Conservation (phyloP, 2,329 filamentous ascomycete genomes). For the Aspergillus ibericus region DNA sequence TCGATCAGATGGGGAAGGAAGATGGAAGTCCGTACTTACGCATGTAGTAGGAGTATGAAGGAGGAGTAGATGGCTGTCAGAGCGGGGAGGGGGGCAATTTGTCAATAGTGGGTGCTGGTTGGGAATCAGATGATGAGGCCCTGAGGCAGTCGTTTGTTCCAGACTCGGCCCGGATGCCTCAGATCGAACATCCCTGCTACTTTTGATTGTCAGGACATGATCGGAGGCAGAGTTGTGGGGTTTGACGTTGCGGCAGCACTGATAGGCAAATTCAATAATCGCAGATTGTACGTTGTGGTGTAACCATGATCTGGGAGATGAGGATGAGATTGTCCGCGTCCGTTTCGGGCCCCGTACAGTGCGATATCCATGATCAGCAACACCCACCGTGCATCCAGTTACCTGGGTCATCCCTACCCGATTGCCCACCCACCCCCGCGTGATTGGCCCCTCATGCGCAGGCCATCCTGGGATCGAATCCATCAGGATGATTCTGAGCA, state of each 20-base stretch:
- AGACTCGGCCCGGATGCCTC: neutral
- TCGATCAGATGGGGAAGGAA: neutral
- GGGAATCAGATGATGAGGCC: neutral
- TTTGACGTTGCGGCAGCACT: neutral
- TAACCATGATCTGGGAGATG: too few species aligned
- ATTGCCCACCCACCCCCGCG: neutral
- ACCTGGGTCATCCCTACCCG: constrained; percentile 19
- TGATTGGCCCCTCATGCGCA: neutral
- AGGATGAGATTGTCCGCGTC: neutral
- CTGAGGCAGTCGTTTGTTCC: neutral
- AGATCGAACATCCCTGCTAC: neutral
- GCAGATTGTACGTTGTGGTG: too few species aligned
- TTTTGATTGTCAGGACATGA: constrained; percentile 3
- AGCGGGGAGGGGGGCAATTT: neutral
- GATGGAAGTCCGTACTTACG: neutral
- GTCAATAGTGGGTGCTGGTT: neutral
- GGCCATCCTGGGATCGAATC: neutral
- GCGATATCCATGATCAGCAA: constrained; percentile 17
- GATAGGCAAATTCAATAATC: neutral
- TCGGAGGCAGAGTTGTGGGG: neutral
- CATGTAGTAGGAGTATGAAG: neutral
- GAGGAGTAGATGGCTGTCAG: too few species aligned
- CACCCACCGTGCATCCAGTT: constrained; percentile 11
- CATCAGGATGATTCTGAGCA: neutral
- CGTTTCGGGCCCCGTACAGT: neutral